Evolutionary conservation across 192 early-diverging fungal species (phyloP).

Genomic region (Helicostylum pulchrum): DNA sequence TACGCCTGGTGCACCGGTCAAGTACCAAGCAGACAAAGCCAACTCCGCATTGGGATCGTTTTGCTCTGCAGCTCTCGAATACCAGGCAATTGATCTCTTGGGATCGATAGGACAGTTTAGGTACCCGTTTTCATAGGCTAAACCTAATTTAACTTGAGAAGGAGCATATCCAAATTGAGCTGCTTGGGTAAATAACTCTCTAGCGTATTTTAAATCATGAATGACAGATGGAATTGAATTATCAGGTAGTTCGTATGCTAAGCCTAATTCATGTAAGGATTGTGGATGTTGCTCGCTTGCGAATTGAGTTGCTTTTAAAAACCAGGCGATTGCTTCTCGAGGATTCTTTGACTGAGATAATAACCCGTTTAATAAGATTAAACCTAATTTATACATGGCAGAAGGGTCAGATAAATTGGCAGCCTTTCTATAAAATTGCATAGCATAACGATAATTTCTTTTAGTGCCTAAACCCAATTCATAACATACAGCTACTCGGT

Average conservation of each 20-base stretch:
- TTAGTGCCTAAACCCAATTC: slow-evolving; percentile 94
- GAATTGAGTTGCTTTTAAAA: slow-evolving; percentile 87
- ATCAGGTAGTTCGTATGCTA: slow-evolving; percentile 76
- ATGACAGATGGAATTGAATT: slow-evolving; percentile 59
- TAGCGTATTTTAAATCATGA: slow-evolving; percentile 81
- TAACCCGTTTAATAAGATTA: slow-evolving; percentile 85
- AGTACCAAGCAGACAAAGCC: slow-evolving; percentile 96
- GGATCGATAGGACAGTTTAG: slow-evolving; percentile 85
- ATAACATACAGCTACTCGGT: slow-evolving; percentile 94
- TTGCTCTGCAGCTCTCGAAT: slow-evolving; percentile 89
- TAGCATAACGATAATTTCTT: slow-evolving; percentile 70
- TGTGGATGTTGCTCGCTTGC: slow-evolving; percentile 91
- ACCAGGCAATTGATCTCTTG: slow-evolving; percentile 91
- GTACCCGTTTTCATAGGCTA: slow-evolving; percentile 92
- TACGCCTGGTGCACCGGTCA: slow-evolving; percentile 81
- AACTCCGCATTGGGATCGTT: slow-evolving; percentile 88
- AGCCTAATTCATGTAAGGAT: slow-evolving; percentile 88
- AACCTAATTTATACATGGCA: slow-evolving; percentile 97
- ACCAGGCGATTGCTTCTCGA: slow-evolving; percentile 90
- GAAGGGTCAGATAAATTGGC: slow-evolving; percentile 87
- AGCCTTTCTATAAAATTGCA: slow-evolving; percentile 92
- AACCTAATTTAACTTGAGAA: slow-evolving; percentile 89
- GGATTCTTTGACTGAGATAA: slow-evolving; percentile 75
- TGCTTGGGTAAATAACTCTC: slow-evolving; percentile 88
- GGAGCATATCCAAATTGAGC: slow-evolving; percentile 92